Conservation (phyloP, 106 monocot genomes). For the Dioscorea dumetorum region DNA sequence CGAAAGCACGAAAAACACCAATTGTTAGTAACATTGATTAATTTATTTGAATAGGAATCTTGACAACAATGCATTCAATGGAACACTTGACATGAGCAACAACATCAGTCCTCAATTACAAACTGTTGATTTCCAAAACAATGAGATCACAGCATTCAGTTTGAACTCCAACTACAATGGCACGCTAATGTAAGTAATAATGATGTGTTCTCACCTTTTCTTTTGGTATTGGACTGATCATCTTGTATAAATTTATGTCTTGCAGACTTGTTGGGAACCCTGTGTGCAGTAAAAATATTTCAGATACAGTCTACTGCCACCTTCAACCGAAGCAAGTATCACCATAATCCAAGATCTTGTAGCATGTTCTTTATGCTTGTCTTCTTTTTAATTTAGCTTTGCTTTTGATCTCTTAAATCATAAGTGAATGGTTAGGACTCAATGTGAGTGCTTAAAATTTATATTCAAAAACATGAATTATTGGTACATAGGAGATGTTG, state of each 20-base stretch:
- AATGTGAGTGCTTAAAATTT: too few relatives aligned
- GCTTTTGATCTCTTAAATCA: too few relatives aligned
- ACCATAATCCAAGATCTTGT: conserved; percentile 29
- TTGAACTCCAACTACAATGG: conserved; percentile 24
- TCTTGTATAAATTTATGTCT: not conserved
- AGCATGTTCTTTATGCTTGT: too few relatives aligned
- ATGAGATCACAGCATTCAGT: conserved; percentile 32
- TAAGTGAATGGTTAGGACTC: too few relatives aligned
- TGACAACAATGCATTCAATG: conserved; percentile 48
- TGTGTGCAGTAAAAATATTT: conserved; percentile 19
- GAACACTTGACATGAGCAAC: conserved; percentile 47
- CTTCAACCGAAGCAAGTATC: conserved; percentile 1
- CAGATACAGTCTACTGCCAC: conserved; percentile 28
- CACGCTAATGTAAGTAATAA: conserved; percentile 18
- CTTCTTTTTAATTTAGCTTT: too few relatives aligned
- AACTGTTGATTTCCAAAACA: conserved; percentile 52
- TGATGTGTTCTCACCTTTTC: too few relatives aligned
- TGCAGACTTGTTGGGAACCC: conserved; percentile 64
- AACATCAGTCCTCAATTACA: conserved; percentile 31
- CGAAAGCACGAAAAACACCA: not conserved
- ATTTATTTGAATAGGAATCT: conserved; percentile 39
- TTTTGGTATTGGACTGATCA: not conserved
- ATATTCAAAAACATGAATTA: too few relatives aligned
- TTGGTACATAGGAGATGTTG: too few relatives aligned
- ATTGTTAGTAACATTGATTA: not conserved